A percentile compares a stretch with the other conserved stretches of the same genome.
These are phyloP conservation scores for Brasilioporus rufonigricans DNA, from an alignment of 768 basidiomycete species.

Conservation along the genomic window DNA sequence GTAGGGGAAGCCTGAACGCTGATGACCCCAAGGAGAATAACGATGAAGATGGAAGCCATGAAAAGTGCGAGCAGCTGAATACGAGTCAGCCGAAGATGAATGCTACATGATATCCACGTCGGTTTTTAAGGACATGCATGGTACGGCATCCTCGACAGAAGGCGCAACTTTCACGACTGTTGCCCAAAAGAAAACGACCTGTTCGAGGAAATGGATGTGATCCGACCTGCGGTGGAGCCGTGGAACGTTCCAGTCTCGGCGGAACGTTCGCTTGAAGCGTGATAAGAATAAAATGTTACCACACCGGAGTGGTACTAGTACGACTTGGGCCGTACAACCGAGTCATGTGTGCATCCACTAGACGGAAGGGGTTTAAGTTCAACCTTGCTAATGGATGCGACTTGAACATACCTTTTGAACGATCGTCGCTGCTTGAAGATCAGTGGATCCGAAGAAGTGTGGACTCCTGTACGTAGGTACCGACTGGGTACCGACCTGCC, in stretches of 20 bases:
- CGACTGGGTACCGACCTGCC: too few relatives aligned
- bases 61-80: constrained; percentile 12
- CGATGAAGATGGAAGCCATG: constrained; percentile 7
- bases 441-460: too few relatives aligned
- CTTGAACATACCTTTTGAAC: too few relatives aligned
- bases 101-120: neutral
- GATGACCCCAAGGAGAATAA: constrained; percentile 8
- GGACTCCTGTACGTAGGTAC: too few relatives aligned
- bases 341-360: too few relatives aligned
- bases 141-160: neutral
- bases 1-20: constrained; percentile 16
- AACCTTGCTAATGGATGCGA: too few relatives aligned
- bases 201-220: neutral
- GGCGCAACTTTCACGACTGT: neutral
- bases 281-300: neutral
- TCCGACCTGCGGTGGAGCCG: neutral
- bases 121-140: neutral
- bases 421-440: too few relatives aligned
- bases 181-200: neutral
- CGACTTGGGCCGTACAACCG: too few relatives aligned
- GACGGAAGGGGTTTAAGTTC: too few relatives aligned
- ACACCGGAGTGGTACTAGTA: too few relatives aligned
- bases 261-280: neutral
- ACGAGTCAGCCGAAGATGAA: neutral
- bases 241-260: neutral